Percentiles rank a stretch among this genome's conserved stretches.
Evolutionary conservation across 768 basidiomycete genomes (phyloP).

Genomic region (Lentinula edodes): DNA sequence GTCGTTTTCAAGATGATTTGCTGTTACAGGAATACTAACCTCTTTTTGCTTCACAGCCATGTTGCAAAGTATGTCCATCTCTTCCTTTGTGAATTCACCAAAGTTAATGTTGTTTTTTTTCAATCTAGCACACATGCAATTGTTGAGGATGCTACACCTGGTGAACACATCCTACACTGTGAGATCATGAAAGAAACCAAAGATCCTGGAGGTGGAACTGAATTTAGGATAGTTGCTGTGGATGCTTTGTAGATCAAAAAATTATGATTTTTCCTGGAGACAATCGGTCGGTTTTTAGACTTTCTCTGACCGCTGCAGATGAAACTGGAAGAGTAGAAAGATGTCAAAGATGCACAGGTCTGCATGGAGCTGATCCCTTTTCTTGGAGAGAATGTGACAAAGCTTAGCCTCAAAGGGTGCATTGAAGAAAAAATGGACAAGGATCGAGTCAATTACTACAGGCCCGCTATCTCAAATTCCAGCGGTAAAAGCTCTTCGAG

Average conservation of each 20-base stretch:
- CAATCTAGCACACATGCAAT: not conserved
- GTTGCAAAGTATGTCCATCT: not conserved
- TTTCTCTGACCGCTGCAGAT: no score
- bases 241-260: not conserved
- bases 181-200: constrained; percentile 1
- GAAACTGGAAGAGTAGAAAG: no score
- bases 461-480: no score
- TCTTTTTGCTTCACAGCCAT: not conserved
- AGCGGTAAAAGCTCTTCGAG: no score
- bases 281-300: no score
- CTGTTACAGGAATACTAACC: not conserved
- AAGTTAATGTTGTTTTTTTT: not conserved
- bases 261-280: no score
- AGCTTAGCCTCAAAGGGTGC: no score
- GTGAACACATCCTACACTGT: not conserved
- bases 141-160: not conserved
- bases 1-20: not conserved
- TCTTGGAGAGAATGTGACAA: no score
- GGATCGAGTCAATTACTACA: no score
- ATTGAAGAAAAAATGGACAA: no score
- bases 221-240: constrained; percentile 2
- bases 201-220: constrained; percentile 1
- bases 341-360: no score
- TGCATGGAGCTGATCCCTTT: no score
- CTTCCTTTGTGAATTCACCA: not conserved